These are phyloP conservation scores for Phytopythium cucurbitacearum DNA, from an alignment of 352 stramenopile genomes.

Conservation along the genomic window DNA sequence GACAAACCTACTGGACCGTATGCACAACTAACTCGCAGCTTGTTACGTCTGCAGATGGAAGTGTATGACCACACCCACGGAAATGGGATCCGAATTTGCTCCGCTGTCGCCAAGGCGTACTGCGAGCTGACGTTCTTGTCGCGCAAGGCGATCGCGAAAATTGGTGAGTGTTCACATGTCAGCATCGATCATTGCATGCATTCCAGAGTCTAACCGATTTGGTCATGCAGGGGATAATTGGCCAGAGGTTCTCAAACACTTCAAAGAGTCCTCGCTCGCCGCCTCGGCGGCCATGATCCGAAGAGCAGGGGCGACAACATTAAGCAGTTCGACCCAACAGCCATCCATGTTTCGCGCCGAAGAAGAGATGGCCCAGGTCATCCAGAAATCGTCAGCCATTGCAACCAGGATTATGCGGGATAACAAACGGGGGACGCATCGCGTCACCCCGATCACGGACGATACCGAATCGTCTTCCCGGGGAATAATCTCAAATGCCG, in stretches of 20 bases:
- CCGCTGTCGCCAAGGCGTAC: slow-evolving; percentile 71
- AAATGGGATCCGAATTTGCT: slow-evolving; percentile 82
- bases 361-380: slow-evolving; percentile 17
- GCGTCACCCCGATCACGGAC: slow-evolving; percentile 1
- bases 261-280: slow-evolving; percentile 20
- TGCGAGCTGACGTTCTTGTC: slow-evolving; percentile 81
- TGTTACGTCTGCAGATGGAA: slow-evolving; percentile 41
- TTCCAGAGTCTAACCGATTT: background rate
- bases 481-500: too few species aligned
- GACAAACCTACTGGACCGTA: background rate
- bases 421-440: slow-evolving; percentile 3
- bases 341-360: slow-evolving; percentile 18
- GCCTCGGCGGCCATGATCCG: slow-evolving; percentile 43
- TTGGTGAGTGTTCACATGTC: slow-evolving; percentile 34
- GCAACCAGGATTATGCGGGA: slow-evolving; percentile 14
- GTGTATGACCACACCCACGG: slow-evolving; percentile 75
- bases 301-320: slow-evolving; percentile 14
- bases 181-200: background rate
- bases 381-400: slow-evolving; percentile 28
- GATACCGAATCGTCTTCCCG: background rate
- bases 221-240: slow-evolving; percentile 48
- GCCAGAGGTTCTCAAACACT: slow-evolving; percentile 70
- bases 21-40: background rate
- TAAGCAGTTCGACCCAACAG: slow-evolving; percentile 7
- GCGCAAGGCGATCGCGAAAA: slow-evolving; percentile 62